Evolutionary conservation across 1,284 basidiomycete genomes (phyloP).

Genomic region (Cutaneotrichosporon cyanovorans): DNA sequence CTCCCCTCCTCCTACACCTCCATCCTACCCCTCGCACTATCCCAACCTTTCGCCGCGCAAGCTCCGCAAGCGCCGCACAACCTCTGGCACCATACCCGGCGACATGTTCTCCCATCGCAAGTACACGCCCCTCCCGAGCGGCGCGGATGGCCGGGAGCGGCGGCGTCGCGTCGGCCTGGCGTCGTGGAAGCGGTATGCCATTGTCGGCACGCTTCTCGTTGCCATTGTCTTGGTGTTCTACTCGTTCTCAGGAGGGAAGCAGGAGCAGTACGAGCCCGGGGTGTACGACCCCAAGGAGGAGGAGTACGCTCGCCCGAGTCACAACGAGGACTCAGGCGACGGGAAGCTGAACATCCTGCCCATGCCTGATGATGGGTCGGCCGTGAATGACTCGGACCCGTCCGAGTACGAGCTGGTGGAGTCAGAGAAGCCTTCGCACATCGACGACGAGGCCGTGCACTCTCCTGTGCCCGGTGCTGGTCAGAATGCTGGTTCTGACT

Average conservation of each 20-base stretch:
- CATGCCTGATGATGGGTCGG: background rate
- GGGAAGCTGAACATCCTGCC: conserved; percentile 30
- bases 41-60: background rate
- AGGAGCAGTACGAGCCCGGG: conserved; percentile 13
- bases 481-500: conserved; percentile 11
- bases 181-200: conserved; percentile 36
- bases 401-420: background rate
- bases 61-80: background rate
- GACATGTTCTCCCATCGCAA: conserved; percentile 38
- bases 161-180: conserved; percentile 29
- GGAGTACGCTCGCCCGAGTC: too few relatives aligned
- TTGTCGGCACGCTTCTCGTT: conserved; percentile 14
- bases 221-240: conserved; percentile 1
- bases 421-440: conserved; percentile 7
- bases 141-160: conserved; percentile 20
- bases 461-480: background rate
- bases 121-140: conserved; percentile 41
- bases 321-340: conserved; percentile 20
- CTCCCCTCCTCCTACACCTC: conserved; percentile 1
- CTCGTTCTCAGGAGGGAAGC: background rate
- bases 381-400: too few relatives aligned
- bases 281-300: background rate
- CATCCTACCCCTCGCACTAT: background rate
- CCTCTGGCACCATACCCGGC: background rate
- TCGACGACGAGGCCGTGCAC: conserved; percentile 8